Base-by-base conservation (phyloP, 2,329 filamentous ascomycete genomes). In the Clonostachys chloroleuca region DNA sequence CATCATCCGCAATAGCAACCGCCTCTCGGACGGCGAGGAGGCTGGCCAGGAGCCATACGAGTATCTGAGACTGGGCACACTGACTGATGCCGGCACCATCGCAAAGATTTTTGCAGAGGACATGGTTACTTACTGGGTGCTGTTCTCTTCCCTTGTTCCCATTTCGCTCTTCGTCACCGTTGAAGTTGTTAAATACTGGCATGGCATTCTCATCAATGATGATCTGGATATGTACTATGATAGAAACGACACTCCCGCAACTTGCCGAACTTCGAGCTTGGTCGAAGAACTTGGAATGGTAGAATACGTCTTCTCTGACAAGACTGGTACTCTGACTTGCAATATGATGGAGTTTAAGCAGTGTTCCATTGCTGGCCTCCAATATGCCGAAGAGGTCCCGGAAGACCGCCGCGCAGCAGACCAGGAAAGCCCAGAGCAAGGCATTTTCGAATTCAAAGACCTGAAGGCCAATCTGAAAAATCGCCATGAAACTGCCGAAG, bases 261-360 rank as follows among this genome's bases (percentile, higher is more conserved):
- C 94, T 54, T 99, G 94, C 68, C 83, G 94, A 58, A 99, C 94
- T 1, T 97, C 92, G 3, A 96, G 92, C 55, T 74, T 99, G 62
- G 94, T 99, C 12, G 94, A 99, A 69, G 95, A 99, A 62, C 72
- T 99, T 41, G 94, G 94, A 47, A 96, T 97, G 79, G 95, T 99
- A 41, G 94, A 97, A 61, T 99, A 95, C 60, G 94, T 99, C 53
- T 99, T 99, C 65, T 96, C 91, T 1, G 92, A 97, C 74, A 97
- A 97, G 74, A 97, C 92, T 2, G 92, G 92, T 40, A 97, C 92
- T 5, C 73, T 97, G 59, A 97, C 92, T n/a, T 95, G 92, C 70
- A 97, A 97, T 62, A 85, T 90, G 78, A 97, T 99, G 94, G 92
- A 97, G 66, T 99, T 97, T 67, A 91, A 91, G 63, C 91, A 97